Evolutionary conservation across 352 stramenopile genomes (phyloP), one percentile per base, ranked within the genome.

Genomic region (Pythium scleroteichum): DNA sequence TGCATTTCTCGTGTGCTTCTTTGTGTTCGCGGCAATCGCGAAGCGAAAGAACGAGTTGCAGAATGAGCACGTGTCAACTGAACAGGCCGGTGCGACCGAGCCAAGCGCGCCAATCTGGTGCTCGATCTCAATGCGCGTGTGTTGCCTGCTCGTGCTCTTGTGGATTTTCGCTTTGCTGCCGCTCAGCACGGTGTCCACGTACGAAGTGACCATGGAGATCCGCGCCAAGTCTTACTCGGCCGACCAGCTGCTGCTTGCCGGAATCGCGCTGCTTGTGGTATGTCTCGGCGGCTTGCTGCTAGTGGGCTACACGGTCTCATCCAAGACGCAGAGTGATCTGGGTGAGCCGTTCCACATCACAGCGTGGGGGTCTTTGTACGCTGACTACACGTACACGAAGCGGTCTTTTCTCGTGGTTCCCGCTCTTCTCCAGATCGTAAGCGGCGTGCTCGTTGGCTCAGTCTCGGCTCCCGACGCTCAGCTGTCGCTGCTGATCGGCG

Each of bases 301-400:
- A 29, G 41, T 59, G 12, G 38, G 39, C 2, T 59, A 60, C 41
- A 55, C 44, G 8, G 35, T 73, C 17, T 20, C 24, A 13, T 48
- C 47, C 5, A 55, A 38, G 33, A 67, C 39, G 1, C 33, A 61
- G 38, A 26, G 23, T 3, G 45, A 61, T n/a, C 65, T 75, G 2
- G 54, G n/a, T 4, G 48, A 60, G 22, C 61, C 42, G 46, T 62
- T 62, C 44, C 58, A 47, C 14, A 41, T 68, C 2, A 53, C 49
- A 12, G 53, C 57, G 4, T 78, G 66, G 62, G 70, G 70, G 9
- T 46, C 45, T 14, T 29, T 78, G 12, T 71, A 73, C 54, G 59
- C 59, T 22, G 66, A 75, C 50, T 70, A 62, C 40, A 35, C 14
- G 2, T 71, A 71, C 58, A 27, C 41, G 4, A 54, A 46, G 19